Evolutionary conservation across 2,329 filamentous ascomycete species (phyloP).

Genomic region (Penicillium corylophilum): DNA sequence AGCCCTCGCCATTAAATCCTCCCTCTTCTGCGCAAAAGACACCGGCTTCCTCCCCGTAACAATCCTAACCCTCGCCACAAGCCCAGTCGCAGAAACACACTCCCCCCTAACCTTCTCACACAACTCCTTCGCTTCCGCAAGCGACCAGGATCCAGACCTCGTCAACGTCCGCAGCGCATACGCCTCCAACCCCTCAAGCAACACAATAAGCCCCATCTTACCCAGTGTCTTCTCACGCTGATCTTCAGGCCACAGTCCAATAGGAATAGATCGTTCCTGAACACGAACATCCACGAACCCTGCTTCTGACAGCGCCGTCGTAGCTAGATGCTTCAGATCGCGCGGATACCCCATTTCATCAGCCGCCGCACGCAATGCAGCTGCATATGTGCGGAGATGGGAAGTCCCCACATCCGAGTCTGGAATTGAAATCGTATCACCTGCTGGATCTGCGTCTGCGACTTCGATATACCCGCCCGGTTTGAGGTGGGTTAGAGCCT

Average conservation of each 20-base stretch:
- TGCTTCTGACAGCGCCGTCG: conserved; percentile 39
- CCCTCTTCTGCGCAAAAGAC: conserved; percentile 14
- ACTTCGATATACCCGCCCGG: conserved; percentile 51
- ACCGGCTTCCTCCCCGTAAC: conserved; percentile 33
- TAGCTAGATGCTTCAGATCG: conserved; percentile 45
- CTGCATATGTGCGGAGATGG: conserved; percentile 34
- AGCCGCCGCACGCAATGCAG: conserved; percentile 39
- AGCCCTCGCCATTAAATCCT: conserved; percentile 13
- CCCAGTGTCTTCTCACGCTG: conserved; percentile 36
- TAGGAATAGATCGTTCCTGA: conserved; percentile 38
- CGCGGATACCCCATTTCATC: conserved; percentile 42
- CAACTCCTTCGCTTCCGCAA: conserved; percentile 35
- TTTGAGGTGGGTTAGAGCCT: conserved; percentile 46
- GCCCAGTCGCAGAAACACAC: conserved; percentile 28
- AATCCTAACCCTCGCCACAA: conserved; percentile 28
- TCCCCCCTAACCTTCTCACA: conserved; percentile 41
- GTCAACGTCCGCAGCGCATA: conserved; percentile 39
- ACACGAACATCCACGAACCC: conserved; percentile 47
- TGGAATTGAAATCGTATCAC: conserved; percentile 22
- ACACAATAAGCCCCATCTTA: conserved; percentile 43
- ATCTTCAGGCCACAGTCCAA: conserved; percentile 40
- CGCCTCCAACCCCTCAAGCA: conserved; percentile 43
- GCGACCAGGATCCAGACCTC: conserved; percentile 31
- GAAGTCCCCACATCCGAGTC: conserved; percentile 26
- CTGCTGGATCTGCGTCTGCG: conserved; percentile 39